Evolutionary conservation across 305 asterid genomes (phyloP).

Genomic region (Fraxinus paxiana): DNA sequence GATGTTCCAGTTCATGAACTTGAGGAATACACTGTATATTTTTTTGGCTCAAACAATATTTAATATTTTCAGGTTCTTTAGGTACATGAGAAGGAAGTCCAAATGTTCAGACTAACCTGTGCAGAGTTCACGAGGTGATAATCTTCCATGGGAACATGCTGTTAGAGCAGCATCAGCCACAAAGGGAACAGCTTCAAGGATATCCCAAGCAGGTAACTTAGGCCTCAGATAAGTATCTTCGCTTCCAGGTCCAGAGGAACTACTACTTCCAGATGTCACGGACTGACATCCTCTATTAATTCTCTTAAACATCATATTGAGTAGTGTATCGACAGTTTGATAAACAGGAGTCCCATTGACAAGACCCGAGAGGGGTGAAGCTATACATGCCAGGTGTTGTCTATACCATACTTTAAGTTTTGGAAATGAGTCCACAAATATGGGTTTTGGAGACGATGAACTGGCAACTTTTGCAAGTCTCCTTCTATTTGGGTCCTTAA

Average conservation of each 20-base stretch:
- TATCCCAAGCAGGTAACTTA: slow-evolving; percentile 92
- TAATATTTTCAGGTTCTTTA: background rate
- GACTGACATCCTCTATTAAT: slow-evolving; percentile 59
- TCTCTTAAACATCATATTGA: slow-evolving; percentile 83
- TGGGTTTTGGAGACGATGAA: slow-evolving; percentile 68
- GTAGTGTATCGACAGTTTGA: slow-evolving; percentile 69
- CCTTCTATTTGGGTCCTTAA: slow-evolving; percentile 74
- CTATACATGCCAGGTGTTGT: slow-evolving; percentile 90
- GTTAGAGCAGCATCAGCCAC: slow-evolving; percentile 95
- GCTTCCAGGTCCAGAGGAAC: slow-evolving; percentile 66
- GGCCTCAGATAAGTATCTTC: slow-evolving; percentile 70
- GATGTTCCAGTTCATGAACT: background rate
- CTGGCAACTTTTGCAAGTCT: slow-evolving; percentile 72
- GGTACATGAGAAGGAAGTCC: background rate
- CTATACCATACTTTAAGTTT: slow-evolving; percentile 94
- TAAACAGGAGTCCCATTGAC: slow-evolving; percentile 77
- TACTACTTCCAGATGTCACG: slow-evolving; percentile 76
- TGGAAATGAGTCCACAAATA: slow-evolving; percentile 92
- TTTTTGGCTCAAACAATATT: background rate
- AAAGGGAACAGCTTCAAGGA: slow-evolving; percentile 96
- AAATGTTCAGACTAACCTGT: slow-evolving; percentile 54
- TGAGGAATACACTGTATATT: background rate
- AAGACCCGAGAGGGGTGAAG: slow-evolving; percentile 89
- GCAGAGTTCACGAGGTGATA: slow-evolving; percentile 95
- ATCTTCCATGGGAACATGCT: slow-evolving; percentile 84